Conservation (phyloP, 2,329 filamentous ascomycete species). For the Epichloe festucae region DNA sequence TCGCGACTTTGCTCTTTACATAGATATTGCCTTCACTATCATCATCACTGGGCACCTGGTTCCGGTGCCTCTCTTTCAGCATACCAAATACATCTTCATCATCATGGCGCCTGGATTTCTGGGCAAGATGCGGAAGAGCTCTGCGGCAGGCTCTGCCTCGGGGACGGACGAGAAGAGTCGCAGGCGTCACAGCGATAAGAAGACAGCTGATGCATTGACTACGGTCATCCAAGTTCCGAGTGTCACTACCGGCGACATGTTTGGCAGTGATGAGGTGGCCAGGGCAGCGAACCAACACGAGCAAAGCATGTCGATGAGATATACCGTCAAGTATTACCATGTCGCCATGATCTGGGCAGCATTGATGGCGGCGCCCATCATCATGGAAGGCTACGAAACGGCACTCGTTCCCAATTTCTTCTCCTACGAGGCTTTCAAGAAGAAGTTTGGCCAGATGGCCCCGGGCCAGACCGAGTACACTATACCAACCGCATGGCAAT, state of each 20-base stretch:
- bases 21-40: neutral
- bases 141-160: no score
- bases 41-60: neutral
- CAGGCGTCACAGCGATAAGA: neutral
- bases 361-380: constrained; percentile 16
- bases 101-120: neutral
- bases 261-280: constrained; percentile 6
- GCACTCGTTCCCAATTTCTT: constrained; percentile 13
- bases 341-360: constrained; percentile 9
- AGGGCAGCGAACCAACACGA: constrained; percentile 7
- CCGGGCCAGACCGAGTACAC: neutral
- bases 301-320: constrained; percentile 8
- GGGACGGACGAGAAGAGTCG: neutral
- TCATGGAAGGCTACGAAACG: constrained; percentile 23
- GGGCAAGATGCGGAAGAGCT: neutral
- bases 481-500: constrained; percentile 7
- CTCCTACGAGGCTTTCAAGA: constrained; percentile 6
- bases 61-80: neutral
- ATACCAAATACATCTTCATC: neutral
- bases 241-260: constrained; percentile 3
- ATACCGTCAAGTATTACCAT: constrained; percentile 8
- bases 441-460: constrained; percentile 1
- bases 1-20: neutral
- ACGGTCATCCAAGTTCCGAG: neutral
- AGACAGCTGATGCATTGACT: neutral